Conservation (phyloP, 2,329 filamentous ascomycete genomes). For the Colletotrichum brevisporum region DNA sequence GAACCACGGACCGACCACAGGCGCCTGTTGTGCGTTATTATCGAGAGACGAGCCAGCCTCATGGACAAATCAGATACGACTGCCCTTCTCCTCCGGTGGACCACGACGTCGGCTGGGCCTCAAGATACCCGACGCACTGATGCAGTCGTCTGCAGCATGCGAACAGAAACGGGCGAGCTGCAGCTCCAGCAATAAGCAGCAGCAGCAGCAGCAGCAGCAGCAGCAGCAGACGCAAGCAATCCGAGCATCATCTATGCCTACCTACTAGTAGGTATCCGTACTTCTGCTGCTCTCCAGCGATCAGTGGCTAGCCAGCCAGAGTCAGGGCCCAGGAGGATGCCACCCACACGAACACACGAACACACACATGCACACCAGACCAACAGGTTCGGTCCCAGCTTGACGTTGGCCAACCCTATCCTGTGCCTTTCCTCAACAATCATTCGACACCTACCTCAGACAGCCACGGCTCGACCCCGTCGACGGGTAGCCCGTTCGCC, state of each 20-base stretch:
- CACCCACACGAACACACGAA: no score
- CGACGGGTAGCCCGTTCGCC: conserved; percentile 12
- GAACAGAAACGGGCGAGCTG: conserved; percentile 32
- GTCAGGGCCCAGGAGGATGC: neutral
- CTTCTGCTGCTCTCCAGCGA: neutral
- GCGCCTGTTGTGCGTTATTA: conserved; percentile 31
- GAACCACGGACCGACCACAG: conserved; percentile 5
- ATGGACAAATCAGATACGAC: conserved; percentile 16
- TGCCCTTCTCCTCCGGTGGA: neutral
- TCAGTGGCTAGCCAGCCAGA: conserved; percentile 1
- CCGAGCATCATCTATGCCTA: neutral
- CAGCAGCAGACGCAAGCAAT: conserved; percentile 33
- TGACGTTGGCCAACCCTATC: neutral
- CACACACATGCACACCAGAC: neutral
- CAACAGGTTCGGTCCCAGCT: conserved; percentile 7
- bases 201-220: no score
- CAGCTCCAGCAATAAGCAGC: conserved; percentile 24
- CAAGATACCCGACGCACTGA: conserved; percentile 35
- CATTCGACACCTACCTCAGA: no score
- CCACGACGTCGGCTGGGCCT: conserved; percentile 19
- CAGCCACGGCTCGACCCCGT: conserved; percentile 14
- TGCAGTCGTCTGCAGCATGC: conserved; percentile 32
- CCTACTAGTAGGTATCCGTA: no score
- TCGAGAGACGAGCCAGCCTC: conserved; percentile 13
- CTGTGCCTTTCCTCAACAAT: neutral